Conservation (phyloP, 139 green algal genomes). For the Yamagishiella unicocca region DNA sequence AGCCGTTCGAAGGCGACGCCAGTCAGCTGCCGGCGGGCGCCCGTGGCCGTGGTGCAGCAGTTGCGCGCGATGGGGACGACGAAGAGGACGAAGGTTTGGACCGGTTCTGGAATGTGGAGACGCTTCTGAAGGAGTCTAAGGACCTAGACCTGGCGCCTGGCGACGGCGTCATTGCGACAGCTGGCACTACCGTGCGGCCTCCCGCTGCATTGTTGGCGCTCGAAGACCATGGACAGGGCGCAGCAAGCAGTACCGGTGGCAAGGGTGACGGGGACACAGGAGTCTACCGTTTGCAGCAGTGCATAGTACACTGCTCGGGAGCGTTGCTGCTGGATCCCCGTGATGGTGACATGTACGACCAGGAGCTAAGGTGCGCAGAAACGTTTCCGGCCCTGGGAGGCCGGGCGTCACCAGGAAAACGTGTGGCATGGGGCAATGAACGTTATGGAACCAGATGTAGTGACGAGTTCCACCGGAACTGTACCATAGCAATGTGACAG, state of each 20-base stretch:
- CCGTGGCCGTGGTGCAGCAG: not conserved
- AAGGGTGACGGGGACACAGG: constrained; percentile 62
- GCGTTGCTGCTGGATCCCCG: constrained; percentile 83
- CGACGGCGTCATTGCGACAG: not conserved
- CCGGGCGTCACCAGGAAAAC: too few species aligned
- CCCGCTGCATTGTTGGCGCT: constrained; percentile 79
- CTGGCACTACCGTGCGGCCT: constrained; percentile 25
- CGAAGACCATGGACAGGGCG: constrained; percentile 58
- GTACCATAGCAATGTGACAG: too few species aligned
- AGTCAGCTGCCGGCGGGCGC: not conserved
- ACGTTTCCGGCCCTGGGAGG: too few species aligned
- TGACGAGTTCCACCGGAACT: too few species aligned
- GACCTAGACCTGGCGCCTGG: constrained; percentile 66
- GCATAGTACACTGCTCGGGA: constrained; percentile 81
- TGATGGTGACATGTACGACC: constrained; percentile 75
- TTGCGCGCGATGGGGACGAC: not conserved
- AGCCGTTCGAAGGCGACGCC: constrained; percentile 19
- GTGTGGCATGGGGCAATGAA: too few species aligned
- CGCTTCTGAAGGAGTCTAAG: not conserved
- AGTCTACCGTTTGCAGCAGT: constrained; percentile 73
- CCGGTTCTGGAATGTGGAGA: constrained; percentile 26
- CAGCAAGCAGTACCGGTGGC: not conserved
- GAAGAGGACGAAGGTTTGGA: constrained; percentile 28
- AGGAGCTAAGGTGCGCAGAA: constrained; percentile 41
- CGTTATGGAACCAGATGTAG: too few species aligned